These are phyloP conservation scores for Botrytis medusae DNA, from an alignment of 2,329 filamentous ascomycete species.

Conservation along the genomic window DNA sequence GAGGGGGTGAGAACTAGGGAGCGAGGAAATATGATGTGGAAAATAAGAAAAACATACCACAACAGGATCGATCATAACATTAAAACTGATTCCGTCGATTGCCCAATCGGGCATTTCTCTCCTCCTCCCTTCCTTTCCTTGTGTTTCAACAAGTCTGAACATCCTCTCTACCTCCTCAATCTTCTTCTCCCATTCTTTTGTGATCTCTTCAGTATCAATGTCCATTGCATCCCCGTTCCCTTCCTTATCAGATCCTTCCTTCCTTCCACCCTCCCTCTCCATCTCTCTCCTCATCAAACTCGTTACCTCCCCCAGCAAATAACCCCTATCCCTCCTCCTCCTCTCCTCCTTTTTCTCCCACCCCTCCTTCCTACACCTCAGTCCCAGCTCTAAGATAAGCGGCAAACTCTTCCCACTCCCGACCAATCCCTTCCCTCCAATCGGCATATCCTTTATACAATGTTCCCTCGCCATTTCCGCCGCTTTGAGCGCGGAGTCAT, in stretches of 20 bases:
- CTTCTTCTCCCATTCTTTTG: slow-evolving; percentile 50
- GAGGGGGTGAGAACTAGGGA: neutral
- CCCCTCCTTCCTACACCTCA: slow-evolving; percentile 79
- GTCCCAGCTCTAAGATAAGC: slow-evolving; percentile 70
- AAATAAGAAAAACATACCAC: slow-evolving; percentile 38
- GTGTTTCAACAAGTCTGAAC: slow-evolving; percentile 51
- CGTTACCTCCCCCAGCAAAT: slow-evolving; percentile 61
- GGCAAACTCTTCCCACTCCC: slow-evolving; percentile 48
- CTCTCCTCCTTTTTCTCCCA: slow-evolving; percentile 75
- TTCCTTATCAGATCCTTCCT: slow-evolving; percentile 48
- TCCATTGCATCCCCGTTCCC: slow-evolving; percentile 47
- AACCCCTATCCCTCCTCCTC: slow-evolving; percentile 54
- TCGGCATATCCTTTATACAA: slow-evolving; percentile 15
- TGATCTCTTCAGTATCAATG: slow-evolving; percentile 43
- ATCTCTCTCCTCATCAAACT: slow-evolving; percentile 50
- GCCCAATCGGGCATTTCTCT: slow-evolving; percentile 63
- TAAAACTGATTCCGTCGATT: slow-evolving; percentile 74
- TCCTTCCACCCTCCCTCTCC: slow-evolving; percentile 43
- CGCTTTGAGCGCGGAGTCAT: neutral
- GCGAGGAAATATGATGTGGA: neutral
- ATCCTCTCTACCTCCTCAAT: slow-evolving; percentile 46
- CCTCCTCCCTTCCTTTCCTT: slow-evolving; percentile 51
- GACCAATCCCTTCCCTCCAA: slow-evolving; percentile 60
- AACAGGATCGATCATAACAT: slow-evolving; percentile 69
- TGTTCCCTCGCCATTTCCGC: slow-evolving; percentile 10